phyloP scores from a whole-genome alignment of 306 rosid species.

The Quercus mongolica region DNA sequence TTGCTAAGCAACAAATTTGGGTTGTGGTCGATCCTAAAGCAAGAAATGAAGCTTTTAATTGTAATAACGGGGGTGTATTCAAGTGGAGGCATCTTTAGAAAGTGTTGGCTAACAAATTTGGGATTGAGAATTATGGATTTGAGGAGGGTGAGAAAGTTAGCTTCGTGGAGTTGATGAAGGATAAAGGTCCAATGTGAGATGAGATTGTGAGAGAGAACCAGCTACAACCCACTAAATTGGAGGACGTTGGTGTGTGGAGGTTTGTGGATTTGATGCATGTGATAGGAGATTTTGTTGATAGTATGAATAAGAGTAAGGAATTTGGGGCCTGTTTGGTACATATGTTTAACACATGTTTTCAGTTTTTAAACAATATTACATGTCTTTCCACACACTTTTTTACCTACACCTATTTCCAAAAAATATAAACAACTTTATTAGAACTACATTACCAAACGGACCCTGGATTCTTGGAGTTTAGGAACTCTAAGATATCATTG shows the following conservation, averaged over 20 bases:
- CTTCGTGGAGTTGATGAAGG: slow-evolving; percentile 48
- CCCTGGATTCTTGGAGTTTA: slow-evolving; percentile 46
- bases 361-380: no score
- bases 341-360: no score
- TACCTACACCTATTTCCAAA: no score
- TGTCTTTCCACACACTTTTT: no score
- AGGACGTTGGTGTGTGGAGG: slow-evolving; percentile 60
- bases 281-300: slow-evolving; percentile 3
- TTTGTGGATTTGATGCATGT: slow-evolving; percentile 25
- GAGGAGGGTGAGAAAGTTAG: slow-evolving; percentile 36
- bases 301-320: slow-evolving; percentile 65
- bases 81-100: no score
- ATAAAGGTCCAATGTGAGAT: slow-evolving; percentile 47
- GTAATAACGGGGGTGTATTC: no score
- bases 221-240: slow-evolving; percentile 33
- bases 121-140: slow-evolving; percentile 35
- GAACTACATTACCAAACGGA: no score
- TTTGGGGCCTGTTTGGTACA: slow-evolving; percentile 11
- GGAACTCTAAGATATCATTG: slow-evolving; percentile 55
- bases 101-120: no score
- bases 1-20: no score
- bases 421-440: no score
- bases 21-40: no score
- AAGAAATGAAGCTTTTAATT: background rate
- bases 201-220: slow-evolving; percentile 58